phyloP scores from a whole-genome alignment of 306 rosid genomes.

The Prunus kanzakura region DNA sequence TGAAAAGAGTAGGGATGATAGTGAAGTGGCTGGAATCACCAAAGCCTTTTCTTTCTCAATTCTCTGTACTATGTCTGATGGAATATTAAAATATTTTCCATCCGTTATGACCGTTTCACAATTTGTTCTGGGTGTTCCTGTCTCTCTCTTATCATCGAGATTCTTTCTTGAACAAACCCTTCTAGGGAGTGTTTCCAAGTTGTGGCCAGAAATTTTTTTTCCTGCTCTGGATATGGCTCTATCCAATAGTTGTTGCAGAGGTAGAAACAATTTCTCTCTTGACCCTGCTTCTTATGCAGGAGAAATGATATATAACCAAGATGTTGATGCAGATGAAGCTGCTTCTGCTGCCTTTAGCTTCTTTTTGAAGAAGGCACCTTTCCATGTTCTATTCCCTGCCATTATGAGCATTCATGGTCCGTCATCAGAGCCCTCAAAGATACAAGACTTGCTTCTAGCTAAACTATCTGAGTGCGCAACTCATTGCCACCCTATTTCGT shows the following conservation, averaged over 20 bases:
- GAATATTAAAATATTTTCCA: slow-evolving; percentile 34
- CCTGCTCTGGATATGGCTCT: slow-evolving; percentile 56
- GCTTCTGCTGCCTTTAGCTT: slow-evolving; percentile 56
- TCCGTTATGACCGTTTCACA: slow-evolving; percentile 35
- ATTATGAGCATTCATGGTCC: slow-evolving; percentile 52
- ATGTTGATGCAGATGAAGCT: slow-evolving; percentile 36
- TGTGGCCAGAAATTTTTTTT: slow-evolving; percentile 52
- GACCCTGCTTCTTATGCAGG: slow-evolving; percentile 23
- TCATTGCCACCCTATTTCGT: slow-evolving; percentile 37
- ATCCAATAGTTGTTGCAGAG: slow-evolving; percentile 28
- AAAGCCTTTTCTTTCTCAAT: slow-evolving; percentile 51
- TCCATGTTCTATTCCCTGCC: slow-evolving; percentile 74
- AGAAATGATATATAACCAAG: slow-evolving; percentile 24
- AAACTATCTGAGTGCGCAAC: slow-evolving; percentile 46
- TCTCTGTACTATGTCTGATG: slow-evolving; percentile 39
- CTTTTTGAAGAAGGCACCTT: slow-evolving; percentile 65
- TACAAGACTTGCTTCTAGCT: slow-evolving; percentile 52
- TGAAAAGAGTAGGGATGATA: slow-evolving; percentile 27
- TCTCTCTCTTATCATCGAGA: slow-evolving; percentile 39
- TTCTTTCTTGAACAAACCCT: slow-evolving; percentile 52
- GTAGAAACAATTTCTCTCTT: slow-evolving; percentile 18
- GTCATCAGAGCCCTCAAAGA: slow-evolving; percentile 38
- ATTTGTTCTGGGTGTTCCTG: slow-evolving; percentile 43
- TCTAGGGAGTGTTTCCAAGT: slow-evolving; percentile 50
- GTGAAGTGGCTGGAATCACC: slow-evolving; percentile 35